These are phyloP conservation scores for Termitomyces sp. DNA, from an alignment of 768 basidiomycete species.

Conservation along the genomic window DNA sequence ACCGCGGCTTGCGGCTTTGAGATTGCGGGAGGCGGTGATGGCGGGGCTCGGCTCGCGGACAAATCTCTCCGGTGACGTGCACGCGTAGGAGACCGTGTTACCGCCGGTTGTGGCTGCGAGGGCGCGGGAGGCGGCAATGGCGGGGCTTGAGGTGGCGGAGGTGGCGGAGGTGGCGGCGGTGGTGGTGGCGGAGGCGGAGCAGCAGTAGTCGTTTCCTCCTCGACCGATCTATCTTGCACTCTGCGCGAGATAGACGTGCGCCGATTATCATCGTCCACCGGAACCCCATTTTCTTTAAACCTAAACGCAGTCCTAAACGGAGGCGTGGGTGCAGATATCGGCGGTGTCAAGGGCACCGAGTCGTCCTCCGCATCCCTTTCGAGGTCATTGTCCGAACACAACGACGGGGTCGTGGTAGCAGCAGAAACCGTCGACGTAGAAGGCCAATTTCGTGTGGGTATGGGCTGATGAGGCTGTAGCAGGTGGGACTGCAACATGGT, in stretches of 20 bases:
- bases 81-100: too few relatives aligned
- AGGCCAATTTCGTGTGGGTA: constrained; percentile 7
- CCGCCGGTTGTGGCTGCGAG: too few relatives aligned
- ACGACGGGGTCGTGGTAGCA: constrained; percentile 53
- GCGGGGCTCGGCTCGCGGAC: constrained; percentile 22
- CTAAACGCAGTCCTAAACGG: constrained; percentile 17
- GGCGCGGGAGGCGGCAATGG: neutral
- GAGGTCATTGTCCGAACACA: constrained; percentile 65
- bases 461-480: constrained; percentile 14
- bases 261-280: constrained; percentile 4
- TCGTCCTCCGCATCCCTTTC: constrained; percentile 51
- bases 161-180: neutral
- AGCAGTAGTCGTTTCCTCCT: constrained; percentile 7
- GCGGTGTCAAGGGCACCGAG: constrained; percentile 49
- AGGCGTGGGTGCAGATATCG: constrained; percentile 23
- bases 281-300: constrained; percentile 16
- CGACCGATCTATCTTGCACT: constrained; percentile 17
- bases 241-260: neutral
- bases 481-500: constrained; percentile 12
- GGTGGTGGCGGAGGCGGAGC: neutral
- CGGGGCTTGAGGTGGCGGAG: neutral
- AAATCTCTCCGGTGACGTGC: too few relatives aligned
- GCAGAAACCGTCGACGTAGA: constrained; percentile 13
- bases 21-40: constrained; percentile 43
- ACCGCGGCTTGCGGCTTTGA: neutral